Conservation (phyloP, 495 filamentous ascomycete genomes). For the Trichoderma reesei region DNA sequence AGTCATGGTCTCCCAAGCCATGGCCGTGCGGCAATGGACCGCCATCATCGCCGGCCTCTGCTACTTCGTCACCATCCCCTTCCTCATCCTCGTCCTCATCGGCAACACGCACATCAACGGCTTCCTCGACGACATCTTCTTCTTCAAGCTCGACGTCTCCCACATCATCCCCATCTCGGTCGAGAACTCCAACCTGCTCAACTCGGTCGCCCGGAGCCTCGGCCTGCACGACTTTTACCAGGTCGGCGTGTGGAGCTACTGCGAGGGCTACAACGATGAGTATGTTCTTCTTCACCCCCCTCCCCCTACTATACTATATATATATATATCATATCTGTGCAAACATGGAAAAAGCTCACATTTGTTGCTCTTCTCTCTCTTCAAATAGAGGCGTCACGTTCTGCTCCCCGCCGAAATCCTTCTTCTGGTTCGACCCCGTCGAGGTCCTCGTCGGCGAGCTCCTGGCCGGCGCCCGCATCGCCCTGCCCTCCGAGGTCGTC, state of each 20-base stretch:
- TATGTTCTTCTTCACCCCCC: constrained; percentile 16
- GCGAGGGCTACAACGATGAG: constrained; percentile 66
- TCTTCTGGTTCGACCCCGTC: constrained; percentile 91
- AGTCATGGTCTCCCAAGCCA: neutral
- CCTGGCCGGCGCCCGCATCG: constrained; percentile 72
- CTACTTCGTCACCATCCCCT: constrained; percentile 64
- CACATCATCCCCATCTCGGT: constrained; percentile 70
- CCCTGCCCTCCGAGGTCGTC: constrained; percentile 61
- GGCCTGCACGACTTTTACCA: constrained; percentile 92
- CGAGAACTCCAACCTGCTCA: constrained; percentile 69
- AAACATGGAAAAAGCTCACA: neutral
- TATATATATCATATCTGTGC: neutral
- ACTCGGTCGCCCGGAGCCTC: constrained; percentile 77
- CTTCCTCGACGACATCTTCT: constrained; percentile 62
- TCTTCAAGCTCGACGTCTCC: constrained; percentile 72
- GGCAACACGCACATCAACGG: constrained; percentile 53
- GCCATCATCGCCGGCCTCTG: constrained; percentile 54
- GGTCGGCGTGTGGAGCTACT: constrained; percentile 84
- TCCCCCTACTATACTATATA: neutral
- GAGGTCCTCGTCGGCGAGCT: constrained; percentile 67
- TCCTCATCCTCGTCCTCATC: constrained; percentile 54
- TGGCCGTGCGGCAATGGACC: constrained; percentile 24
- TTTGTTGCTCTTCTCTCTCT: constrained; percentile 7
- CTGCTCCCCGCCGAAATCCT: constrained; percentile 55
- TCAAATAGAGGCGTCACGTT: constrained; percentile 50